Conservation (phyloP, 2,329 filamentous ascomycete genomes). For the Fusarium sp. region DNA sequence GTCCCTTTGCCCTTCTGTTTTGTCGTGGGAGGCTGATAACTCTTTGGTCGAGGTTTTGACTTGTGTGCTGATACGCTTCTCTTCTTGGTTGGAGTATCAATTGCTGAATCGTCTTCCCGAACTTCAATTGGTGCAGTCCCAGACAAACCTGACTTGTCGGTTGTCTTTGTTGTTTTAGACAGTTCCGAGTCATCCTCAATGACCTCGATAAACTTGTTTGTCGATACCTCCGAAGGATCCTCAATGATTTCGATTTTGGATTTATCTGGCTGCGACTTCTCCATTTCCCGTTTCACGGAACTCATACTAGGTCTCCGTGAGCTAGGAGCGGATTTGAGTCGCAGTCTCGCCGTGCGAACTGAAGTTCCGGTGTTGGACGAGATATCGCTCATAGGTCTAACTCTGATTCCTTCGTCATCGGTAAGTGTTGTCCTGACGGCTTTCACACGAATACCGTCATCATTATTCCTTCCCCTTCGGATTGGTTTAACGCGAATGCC, state of each 20-base stretch:
- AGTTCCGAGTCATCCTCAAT: constrained; percentile 30
- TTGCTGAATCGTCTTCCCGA: constrained; percentile 49
- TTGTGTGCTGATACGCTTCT: constrained; percentile 40
- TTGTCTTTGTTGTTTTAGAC: constrained; percentile 28
- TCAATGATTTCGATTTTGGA: constrained; percentile 20
- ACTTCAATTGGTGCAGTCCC: constrained; percentile 39
- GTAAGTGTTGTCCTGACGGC: constrained; percentile 31
- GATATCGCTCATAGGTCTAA: constrained; percentile 42
- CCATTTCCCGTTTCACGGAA: constrained; percentile 43
- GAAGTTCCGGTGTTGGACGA: constrained; percentile 39
- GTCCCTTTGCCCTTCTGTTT: constrained; percentile 42
- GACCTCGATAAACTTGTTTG: constrained; percentile 16
- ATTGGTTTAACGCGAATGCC: constrained; percentile 56
- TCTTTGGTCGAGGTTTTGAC: constrained; percentile 40
- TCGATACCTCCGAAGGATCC: constrained; percentile 19
- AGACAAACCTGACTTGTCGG: constrained; percentile 1
- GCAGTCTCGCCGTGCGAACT: constrained; percentile 36
- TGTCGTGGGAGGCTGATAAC: constrained; percentile 27
- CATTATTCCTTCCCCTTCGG: constrained; percentile 42
- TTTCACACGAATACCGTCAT: constrained; percentile 48
- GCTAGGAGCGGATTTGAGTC: constrained; percentile 42
- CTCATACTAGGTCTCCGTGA: constrained; percentile 38
- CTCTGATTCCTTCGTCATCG: constrained; percentile 46
- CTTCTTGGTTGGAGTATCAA: constrained; percentile 51
- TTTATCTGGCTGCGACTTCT: constrained; percentile 25